Percentiles rank a stretch among this genome's conserved stretches.
These are phyloP conservation scores for Gypsophila paniculata DNA, from an alignment of 179 eudicot species.

Conservation along the genomic window DNA sequence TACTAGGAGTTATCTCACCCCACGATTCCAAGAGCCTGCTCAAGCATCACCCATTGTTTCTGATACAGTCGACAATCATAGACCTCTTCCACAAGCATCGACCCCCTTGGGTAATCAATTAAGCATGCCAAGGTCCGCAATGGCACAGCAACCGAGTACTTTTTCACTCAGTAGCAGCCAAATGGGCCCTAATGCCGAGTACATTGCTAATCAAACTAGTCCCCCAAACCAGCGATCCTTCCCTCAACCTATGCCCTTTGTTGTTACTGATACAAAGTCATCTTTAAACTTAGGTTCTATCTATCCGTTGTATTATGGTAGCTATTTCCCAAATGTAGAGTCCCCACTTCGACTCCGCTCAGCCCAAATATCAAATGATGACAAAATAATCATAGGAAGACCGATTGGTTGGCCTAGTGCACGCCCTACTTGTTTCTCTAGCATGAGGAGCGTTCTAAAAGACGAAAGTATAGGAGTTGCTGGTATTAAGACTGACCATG, in stretches of 20 bases:
- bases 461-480: conserved; percentile 18
- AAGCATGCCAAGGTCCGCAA: conserved; percentile 28
- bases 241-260: conserved; percentile 24
- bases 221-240: conserved; percentile 29
- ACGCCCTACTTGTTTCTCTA: conserved; percentile 22
- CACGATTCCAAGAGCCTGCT: conserved; percentile 44
- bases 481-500: conserved; percentile 25
- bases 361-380: conserved; percentile 32
- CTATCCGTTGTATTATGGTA: conserved; percentile 63
- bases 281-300: conserved; percentile 37
- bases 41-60: conserved; percentile 29
- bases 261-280: conserved; percentile 29
- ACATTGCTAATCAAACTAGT: conserved; percentile 28
- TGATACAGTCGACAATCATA: conserved; percentile 24
- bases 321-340: conserved; percentile 30
- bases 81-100: conserved; percentile 26
- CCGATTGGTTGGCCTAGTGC: conserved; percentile 46
- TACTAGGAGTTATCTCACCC: conserved; percentile 64
- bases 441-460: conserved; percentile 33
- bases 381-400: conserved; percentile 52
- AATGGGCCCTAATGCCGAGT: conserved; percentile 24
- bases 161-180: conserved; percentile 27
- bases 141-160: conserved; percentile 26
- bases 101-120: conserved; percentile 31
- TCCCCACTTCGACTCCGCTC: conserved; percentile 32